phyloP scores from a whole-genome alignment of 2,329 filamentous ascomycete genomes.

The Aspergillus sp. region DNA sequence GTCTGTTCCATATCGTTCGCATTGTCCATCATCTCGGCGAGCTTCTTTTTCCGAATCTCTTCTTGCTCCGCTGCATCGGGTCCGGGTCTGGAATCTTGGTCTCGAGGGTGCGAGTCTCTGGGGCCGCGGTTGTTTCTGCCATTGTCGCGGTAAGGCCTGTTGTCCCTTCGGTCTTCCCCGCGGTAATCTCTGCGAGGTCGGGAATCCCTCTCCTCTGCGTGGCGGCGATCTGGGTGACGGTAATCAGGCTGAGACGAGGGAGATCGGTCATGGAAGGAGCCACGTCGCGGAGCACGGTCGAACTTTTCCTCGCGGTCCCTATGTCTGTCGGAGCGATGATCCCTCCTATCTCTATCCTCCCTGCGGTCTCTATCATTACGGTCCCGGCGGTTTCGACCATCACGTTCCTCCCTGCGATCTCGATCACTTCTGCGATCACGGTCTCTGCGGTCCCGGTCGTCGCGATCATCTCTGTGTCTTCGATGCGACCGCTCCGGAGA shows the following conservation, averaged over 20 bases:
- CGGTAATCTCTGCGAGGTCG: constrained; percentile 6
- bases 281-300: constrained; percentile 22
- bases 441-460: constrained; percentile 21
- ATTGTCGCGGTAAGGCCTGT: constrained; percentile 17
- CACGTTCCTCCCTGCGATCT: constrained; percentile 18
- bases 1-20: constrained; percentile 70
- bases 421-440: constrained; percentile 19
- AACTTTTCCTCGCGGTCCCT: constrained; percentile 25
- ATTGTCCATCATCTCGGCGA: constrained; percentile 72
- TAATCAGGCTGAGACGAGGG: constrained; percentile 21
- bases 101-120: constrained; percentile 17
- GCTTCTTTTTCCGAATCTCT: constrained; percentile 21
- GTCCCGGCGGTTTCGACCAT: constrained; percentile 20
- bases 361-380: constrained; percentile 19
- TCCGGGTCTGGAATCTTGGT: constrained; percentile 13
- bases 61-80: not conserved
- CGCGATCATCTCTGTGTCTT: constrained; percentile 24
- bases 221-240: constrained; percentile 12
- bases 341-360: constrained; percentile 22
- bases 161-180: constrained; percentile 17
- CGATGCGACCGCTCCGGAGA: constrained; percentile 24
- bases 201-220: constrained; percentile 12
- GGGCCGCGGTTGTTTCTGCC: constrained; percentile 24
- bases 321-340: constrained; percentile 8
- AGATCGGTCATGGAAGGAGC: constrained; percentile 20